Evolutionary conservation across 257 asterid genomes (phyloP), one percentile per base, ranked within the genome.

Genomic region (Przewalskia tangutica): DNA sequence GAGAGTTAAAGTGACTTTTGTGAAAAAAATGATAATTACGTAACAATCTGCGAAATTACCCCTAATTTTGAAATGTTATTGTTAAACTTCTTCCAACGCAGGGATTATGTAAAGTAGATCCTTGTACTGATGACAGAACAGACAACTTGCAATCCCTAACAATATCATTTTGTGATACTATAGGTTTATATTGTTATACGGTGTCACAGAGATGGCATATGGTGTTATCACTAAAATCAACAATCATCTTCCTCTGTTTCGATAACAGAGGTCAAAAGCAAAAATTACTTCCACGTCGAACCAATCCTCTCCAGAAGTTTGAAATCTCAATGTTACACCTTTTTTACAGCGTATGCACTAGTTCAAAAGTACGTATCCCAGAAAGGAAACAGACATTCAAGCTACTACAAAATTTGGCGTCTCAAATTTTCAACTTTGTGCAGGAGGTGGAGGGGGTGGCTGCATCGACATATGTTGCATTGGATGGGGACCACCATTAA

Each of bases 401-500:
- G 40, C 20, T 23, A 27, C 4, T 6, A 73, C 20, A 73, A 73
- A 48, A 48, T 73, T 50, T 50, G 44, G 44, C 8, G 0, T 23
- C 79, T 75, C 46, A 5, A 50, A 8, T 23, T 75, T 75, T 75
- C 79, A 75, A 50, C 79, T 16, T 13, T 38, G 23, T 50, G 62
- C 79, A 27, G 64, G 55, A 59, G 65, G 71, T 9, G 76, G 76
- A 38, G 81, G 81, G 34, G 84, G 75, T 11, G 83, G 77, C 27
- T 46, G 80, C 83, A 81, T 65, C 3, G 77, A 64, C 77, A 65
- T 65, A 48, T 81, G 83, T n/a, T 36, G 67, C 59, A 48, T 46
- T 9, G 66, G 46, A 63, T 65, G 83, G 32, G 16, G 83, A 32
- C 83, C 83, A n/a, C 83, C 83, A 48, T 18, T 50, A 23, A 67